A percentile compares a stretch with the other conserved stretches of the same genome.
phyloP scores from a whole-genome alignment of 1,284 basidiomycete genomes.

The Tilletia indica region DNA sequence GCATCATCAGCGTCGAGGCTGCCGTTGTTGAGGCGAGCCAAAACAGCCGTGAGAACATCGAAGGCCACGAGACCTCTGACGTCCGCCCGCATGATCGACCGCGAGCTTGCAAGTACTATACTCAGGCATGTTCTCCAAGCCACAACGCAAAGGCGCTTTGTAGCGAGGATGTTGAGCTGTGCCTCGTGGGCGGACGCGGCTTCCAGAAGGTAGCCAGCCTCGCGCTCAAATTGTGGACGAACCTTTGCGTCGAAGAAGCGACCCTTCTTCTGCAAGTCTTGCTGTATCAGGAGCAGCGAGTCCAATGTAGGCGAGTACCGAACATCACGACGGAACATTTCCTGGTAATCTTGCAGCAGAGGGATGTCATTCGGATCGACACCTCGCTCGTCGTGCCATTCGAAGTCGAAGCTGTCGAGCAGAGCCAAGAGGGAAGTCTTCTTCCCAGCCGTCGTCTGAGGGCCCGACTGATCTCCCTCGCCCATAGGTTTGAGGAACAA shows the following conservation, averaged over 20 bases:
- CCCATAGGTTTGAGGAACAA: conserved; percentile 34
- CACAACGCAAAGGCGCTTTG: not conserved
- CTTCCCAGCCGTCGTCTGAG: conserved; percentile 8
- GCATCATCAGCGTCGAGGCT: not conserved
- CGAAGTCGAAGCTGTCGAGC: conserved; percentile 78
- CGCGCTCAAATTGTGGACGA: conserved; percentile 1
- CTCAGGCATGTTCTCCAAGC: not conserved
- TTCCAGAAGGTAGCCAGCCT: not conserved
- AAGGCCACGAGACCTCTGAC: conserved; percentile 80
- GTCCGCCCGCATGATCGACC: conserved; percentile 65
- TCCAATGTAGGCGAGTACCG: not conserved
- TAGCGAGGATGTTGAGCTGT: not conserved
- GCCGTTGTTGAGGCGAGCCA: conserved; percentile 42
- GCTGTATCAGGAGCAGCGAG: not conserved
- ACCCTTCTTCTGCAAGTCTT: conserved; percentile 17
- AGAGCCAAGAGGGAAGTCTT: conserved; percentile 84
- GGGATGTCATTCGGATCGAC: not conserved
- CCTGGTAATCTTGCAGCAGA: not conserved
- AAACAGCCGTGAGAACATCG: conserved; percentile 73
- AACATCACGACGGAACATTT: not conserved
- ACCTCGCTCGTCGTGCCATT: conserved; percentile 72
- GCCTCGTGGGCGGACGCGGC: not conserved
- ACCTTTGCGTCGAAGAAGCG: conserved; percentile 11
- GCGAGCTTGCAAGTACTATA: conserved; percentile 1
- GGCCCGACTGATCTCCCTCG: not conserved